Evolutionary conservation across 371 early-diverging fungal genomes (phyloP).

Genomic region (Fennellomyces sp.): DNA sequence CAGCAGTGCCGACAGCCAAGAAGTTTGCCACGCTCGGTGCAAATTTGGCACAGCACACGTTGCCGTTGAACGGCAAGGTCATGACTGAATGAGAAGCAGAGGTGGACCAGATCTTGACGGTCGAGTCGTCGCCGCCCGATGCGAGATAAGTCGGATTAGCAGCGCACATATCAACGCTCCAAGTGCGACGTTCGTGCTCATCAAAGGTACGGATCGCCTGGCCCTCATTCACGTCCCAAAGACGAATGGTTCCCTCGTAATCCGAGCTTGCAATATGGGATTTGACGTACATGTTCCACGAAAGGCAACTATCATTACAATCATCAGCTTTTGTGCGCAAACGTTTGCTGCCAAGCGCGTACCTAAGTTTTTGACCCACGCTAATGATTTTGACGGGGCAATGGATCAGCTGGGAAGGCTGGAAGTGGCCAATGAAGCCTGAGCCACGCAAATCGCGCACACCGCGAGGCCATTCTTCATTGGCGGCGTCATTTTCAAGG

Average conservation of each 20-base stretch:
- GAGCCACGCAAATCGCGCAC: background rate
- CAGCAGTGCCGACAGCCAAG: conserved; percentile 88
- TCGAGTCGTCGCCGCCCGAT: conserved; percentile 88
- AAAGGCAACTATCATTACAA: conserved; percentile 68
- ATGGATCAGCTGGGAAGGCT: conserved; percentile 34
- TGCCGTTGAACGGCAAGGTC: conserved; percentile 83
- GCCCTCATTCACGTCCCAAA: conserved; percentile 84
- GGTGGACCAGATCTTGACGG: conserved; percentile 90
- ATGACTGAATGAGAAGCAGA: conserved; percentile 66
- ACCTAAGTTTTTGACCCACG: conserved; percentile 62
- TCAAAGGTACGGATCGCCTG: conserved; percentile 59
- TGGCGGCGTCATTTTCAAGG: conserved; percentile 7
- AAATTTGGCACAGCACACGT: conserved; percentile 92
- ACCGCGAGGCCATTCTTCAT: conserved; percentile 4
- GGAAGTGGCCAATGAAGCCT: conserved; percentile 10
- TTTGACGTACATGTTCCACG: conserved; percentile 88
- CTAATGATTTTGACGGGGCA: conserved; percentile 72
- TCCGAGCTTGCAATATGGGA: conserved; percentile 83
- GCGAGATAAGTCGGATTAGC: conserved; percentile 80
- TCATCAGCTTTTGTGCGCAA: background rate
- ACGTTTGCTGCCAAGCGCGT: background rate
- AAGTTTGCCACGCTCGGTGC: conserved; percentile 74
- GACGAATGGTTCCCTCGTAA: conserved; percentile 84
- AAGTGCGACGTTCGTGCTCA: conserved; percentile 90
- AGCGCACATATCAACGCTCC: conserved; percentile 86